Percentiles rank a stretch among this genome's conserved stretches.
Conservation (phyloP, 257 asterid genomes). For the Gentiana straminea region DNA sequence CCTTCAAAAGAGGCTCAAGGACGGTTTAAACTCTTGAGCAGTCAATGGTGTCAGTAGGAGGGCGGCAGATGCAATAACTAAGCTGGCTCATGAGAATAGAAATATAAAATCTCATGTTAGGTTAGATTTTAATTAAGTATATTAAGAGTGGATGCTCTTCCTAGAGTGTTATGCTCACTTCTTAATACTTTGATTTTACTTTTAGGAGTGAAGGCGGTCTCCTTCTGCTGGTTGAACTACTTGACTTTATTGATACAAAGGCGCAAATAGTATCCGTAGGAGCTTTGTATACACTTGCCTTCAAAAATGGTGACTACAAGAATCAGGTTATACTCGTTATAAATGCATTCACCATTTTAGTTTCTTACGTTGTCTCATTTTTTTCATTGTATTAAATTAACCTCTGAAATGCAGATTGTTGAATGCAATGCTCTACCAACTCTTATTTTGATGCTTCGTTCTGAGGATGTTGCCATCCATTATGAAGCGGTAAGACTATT, state of each 20-base stretch:
- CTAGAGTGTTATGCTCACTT: neutral
- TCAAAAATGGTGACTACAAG: slow-evolving; percentile 92
- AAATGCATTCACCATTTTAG: neutral
- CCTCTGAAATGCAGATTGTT: slow-evolving; percentile 56
- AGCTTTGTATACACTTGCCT: slow-evolving; percentile 92
- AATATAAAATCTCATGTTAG: slow-evolving; percentile 88
- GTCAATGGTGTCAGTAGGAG: slow-evolving; percentile 77
- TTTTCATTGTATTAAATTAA: slow-evolving; percentile 7
- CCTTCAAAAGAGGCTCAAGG: slow-evolving; percentile 59
- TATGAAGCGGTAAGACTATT: slow-evolving; percentile 82
- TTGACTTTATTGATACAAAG: slow-evolving; percentile 79
- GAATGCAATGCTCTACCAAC: slow-evolving; percentile 95
- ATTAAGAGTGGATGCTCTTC: neutral
- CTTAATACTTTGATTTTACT: slow-evolving; percentile 1
- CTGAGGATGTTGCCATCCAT: slow-evolving; percentile 93
- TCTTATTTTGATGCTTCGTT: slow-evolving; percentile 86
- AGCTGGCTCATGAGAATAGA: slow-evolving; percentile 97
- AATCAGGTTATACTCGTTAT: slow-evolving; percentile 51
- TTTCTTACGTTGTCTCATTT: neutral
- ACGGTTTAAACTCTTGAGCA: slow-evolving; percentile 58
- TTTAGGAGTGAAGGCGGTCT: slow-evolving; percentile 89
- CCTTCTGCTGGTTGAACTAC: slow-evolving; percentile 97
- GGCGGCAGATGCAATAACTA: slow-evolving; percentile 97
- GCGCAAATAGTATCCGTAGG: slow-evolving; percentile 99
- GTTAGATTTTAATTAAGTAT: slow-evolving; percentile 41